Base-by-base conservation (phyloP, 2,329 filamentous ascomycete species). In the Ustilaginoidea virens region DNA sequence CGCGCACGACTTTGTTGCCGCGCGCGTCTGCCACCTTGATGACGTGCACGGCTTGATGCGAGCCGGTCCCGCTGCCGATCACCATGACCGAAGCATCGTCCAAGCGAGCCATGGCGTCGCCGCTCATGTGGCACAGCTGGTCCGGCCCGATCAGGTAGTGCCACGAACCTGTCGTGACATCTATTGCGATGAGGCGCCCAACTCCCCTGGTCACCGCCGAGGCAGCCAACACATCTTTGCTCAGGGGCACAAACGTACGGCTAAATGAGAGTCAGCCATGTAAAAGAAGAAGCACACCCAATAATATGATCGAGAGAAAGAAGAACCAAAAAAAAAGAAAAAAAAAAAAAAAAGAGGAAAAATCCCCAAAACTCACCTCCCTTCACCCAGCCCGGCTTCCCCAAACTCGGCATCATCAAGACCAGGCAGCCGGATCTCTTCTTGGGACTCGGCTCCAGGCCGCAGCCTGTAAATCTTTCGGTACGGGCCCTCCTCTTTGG, bases 391-490 rank as follows among this genome's bases (percentile, higher is more conserved):
- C 4, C 43, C 35, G 4, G 52, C 39, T 12, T 49, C 50, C 5
- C 51, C 55, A 26, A 61, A 42, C 19, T 61, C 58, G 1, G 50
- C 53, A 2, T 56, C 42, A 12, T 61, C 53, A 9, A 65, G 45
- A 0, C 52, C 56, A 1, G 49, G 33, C 3, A 63, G 31, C 3
- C 35, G 33, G 7, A 65, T 36, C 11, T 47, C 43, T 7, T 37
- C 30, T 1, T 50, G 38, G 6, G 42, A 30, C 4, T 45, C 32
- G 5, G 40, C 34, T 1, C 42, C 45, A 1, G 49, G 44, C 4
- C 35, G 33, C n/a, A 55, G 42, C 2, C 49, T 48, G 34, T 60
- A 65, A 6, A 69, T 43, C 32, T 64, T 61, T 32, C 61, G 60
- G 33, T 57, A 66, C 1, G 57, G 57, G 2, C 45, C 52, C 1